A percentile compares a stretch with the other conserved stretches of the same genome.
phyloP scores from a whole-genome alignment of 208 protist genomes.

The Angomonas ambiguus region DNA sequence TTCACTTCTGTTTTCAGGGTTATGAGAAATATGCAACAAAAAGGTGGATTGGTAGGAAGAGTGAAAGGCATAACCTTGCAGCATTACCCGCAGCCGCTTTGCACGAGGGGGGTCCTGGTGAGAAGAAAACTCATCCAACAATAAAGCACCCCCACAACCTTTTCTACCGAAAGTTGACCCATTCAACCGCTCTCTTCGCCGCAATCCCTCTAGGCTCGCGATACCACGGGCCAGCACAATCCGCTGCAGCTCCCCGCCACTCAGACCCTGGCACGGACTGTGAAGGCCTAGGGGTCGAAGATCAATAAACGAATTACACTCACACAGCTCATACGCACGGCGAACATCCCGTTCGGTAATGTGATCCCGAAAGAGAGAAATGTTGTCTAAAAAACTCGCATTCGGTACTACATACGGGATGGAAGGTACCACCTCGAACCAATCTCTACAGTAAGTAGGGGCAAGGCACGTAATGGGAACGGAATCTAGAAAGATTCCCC shows the following conservation, averaged over 20 bases:
- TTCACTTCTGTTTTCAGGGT: too few relatives aligned
- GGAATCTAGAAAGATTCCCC: not conserved
- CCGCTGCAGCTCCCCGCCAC: not conserved
- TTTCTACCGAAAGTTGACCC: not conserved
- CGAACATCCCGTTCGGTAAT: not conserved
- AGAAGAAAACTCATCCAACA: constrained; percentile 4
- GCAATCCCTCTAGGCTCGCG: not conserved
- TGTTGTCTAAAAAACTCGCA: not conserved
- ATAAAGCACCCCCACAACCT: not conserved
- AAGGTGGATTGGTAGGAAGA: not conserved
- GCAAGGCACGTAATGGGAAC: not conserved
- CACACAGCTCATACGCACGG: not conserved
- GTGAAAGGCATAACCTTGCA: not conserved
- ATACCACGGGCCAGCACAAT: not conserved
- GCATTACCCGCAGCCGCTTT: not conserved
- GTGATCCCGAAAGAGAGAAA: not conserved
- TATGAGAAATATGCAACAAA: not conserved
- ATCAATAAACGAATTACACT: not conserved
- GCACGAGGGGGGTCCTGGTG: not conserved
- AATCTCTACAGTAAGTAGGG: not conserved
- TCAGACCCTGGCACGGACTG: not conserved
- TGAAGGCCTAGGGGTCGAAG: not conserved
- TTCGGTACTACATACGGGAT: not conserved
- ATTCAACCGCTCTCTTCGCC: not conserved
- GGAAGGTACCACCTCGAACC: not conserved